phyloP scores from a whole-genome alignment of 257 asterid genomes.

The Salvia splendens region DNA sequence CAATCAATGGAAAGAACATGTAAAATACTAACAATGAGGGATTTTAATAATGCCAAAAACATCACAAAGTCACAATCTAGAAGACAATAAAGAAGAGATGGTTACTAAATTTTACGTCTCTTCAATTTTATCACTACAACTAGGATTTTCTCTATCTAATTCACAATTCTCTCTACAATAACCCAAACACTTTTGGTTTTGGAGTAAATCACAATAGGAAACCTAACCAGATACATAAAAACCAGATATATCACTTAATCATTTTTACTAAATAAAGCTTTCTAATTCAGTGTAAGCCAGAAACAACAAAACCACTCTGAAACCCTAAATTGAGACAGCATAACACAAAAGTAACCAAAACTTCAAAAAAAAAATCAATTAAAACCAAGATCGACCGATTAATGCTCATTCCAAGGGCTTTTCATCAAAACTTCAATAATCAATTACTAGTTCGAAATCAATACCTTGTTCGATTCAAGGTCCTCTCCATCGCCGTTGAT shows the following conservation, averaged over 20 bases:
- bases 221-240: neutral
- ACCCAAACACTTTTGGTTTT: too few species aligned
- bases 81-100: neutral
- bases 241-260: neutral
- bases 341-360: conserved; percentile 1
- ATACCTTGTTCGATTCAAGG: conserved; percentile 53
- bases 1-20: neutral
- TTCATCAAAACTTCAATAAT: conserved; percentile 1
- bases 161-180: too few species aligned
- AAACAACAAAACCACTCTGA: neutral
- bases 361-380: too few species aligned
- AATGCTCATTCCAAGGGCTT: conserved; percentile 14
- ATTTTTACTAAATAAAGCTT: too few species aligned
- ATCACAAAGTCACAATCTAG: conserved; percentile 1
- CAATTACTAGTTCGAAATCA: neutral
- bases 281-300: too few species aligned
- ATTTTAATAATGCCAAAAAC: neutral
- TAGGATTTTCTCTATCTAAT: too few species aligned
- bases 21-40: neutral
- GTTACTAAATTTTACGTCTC: too few species aligned
- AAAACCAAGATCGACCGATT: conserved; percentile 9
- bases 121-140: too few species aligned
- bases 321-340: conserved; percentile 30
- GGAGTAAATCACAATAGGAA: neutral
- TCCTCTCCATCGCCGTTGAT: conserved; percentile 41